Base-by-base conservation (phyloP, 805 yeast species). In the Zygosaccharomyces siamensis region DNA sequence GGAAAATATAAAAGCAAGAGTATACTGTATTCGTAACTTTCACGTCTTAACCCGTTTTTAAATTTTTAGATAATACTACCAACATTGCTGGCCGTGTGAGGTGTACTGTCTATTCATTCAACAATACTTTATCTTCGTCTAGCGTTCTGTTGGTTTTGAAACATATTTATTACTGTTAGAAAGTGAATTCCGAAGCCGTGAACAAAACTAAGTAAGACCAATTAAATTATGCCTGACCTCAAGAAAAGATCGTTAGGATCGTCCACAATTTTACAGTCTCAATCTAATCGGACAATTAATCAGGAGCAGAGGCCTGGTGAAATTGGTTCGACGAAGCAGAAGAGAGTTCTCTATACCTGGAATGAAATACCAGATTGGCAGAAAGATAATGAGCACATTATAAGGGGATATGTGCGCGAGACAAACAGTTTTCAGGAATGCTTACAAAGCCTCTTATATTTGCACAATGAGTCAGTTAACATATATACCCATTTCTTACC, bases 401-500 rank as follows among this genome's bases (percentile, higher is more conserved):
- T 70, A 26, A 68, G 79, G 1, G 87, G 88, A 5, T 85, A 85
- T 58, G 83, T 85, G 16, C 72, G 68, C 27, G 80, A 77, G 46
- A 78, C 86, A 1, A 58, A 63, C 32, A 77, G 83, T 43, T 75
- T 66, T 51, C 44, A 45, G 31, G 66, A 61, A 33, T 78, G 83
- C 46, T 50, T 79, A 10, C 49, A 66, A 26, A 77, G 86, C 12
- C 64, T 85, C 37, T 58, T 71, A 7, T 82, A 79, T 56, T 45
- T 83, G 10, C 92, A 86, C 66, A 86, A 86, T 57, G 93, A 86
- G 63, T 68, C 88, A 0, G 84, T 83, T 20, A 86, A 86, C 60
- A 80, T 86, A 24, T 85, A 83, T 66, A 68, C 85, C 2, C 93
- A 86, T 58, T 64, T 85, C 36, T 27, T 79, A 1, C 83, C 74